Base-by-base conservation (phyloP, 1,284 basidiomycete species). In the Ustilago vetiveriae region DNA sequence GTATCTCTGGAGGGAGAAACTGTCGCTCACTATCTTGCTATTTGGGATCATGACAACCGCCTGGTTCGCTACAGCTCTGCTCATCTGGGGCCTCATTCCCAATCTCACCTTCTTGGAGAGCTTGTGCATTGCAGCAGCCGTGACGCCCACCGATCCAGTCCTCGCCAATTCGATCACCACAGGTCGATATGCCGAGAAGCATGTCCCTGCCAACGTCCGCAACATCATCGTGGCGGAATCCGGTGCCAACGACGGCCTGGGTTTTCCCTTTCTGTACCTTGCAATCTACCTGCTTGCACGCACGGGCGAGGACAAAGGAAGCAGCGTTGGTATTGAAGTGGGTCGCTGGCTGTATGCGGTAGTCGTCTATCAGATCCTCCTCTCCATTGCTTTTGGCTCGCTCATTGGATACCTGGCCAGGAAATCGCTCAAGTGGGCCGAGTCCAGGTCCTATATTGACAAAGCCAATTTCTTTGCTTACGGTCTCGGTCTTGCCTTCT, bases 131-230 rank as follows among this genome's bases (percentile, higher is more conserved):
- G 77, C 82, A 0, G 81, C 83, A 2, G 81, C 81, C 37, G 74
- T 84, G 22, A 83, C 83, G 0, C 83, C 83, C 6, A 84, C 83
- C 6, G 83, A 84, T 46, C 83, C 83, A 0, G 82, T 84, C 14
- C 64, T 83, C 10, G 79, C 82, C 24, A 72, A 75, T 52, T 76
- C 77, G 16, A 82, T 84, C 54, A 82, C 82, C 24, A 80, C 80
- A 29, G 83, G 83, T 3, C 59, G 76, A 3, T 83, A 74, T 42
- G 83, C 83, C 0, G 82, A 84, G 43, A 82, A 83, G 56, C 76
- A 84, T 48, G 82, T 84, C 2, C 82, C 82, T 5, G 69, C 65
- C 21, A 74, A 76, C 41, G 80, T 84, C 7, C 66, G 83, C 3
- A 78, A 84, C 63, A 76, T 84, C 44, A 79, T 82, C 51, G 59